Evolutionary conservation across 169 alveolate species (phyloP), one percentile per base, ranked within the genome.

Genomic region (Cyclospora cayetanensis): DNA sequence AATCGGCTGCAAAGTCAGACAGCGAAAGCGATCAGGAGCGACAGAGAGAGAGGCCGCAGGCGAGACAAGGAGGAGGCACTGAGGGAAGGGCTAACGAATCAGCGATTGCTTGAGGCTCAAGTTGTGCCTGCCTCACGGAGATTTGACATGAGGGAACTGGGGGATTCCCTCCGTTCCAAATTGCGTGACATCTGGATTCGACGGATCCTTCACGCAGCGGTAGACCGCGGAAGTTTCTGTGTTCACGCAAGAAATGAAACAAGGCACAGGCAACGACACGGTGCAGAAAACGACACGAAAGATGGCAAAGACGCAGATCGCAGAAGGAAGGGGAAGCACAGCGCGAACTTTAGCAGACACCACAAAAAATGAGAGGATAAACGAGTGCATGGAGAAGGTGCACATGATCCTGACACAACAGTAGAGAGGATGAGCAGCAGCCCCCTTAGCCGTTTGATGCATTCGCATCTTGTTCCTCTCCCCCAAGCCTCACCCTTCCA

Each of bases 181-280:
- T 0, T 4, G 4, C 2, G 86, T 43, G 20, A 1, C 4, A 5
- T 22, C 11, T 15, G 86, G 86, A 65, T 76, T 76, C 27, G 86
- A 7, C 43, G 86, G 43, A 42, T 76, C 86, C 35, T 41, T 34
- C 15, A 76, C 68, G 41, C 55, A 25, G 35, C 86, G 60, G 68
- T 76, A 76, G 22, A 76, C 65, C 31, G 86, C 66, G 20, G 86
- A 76, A 41, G 46, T 76, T 39, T 42, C 86, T 76, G 83, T 29
- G 18, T 15, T 15, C 9, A 4, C 0, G n/a, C n/a, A n/a, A n/a
- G n/a, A n/a, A n/a, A n/a, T n/a, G n/a, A n/a, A n/a, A n/a, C n/a
- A n/a, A n/a, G n/a, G n/a, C n/a, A n/a, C n/a, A n/a, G n/a, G n/a
- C n/a, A n/a, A n/a, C n/a, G n/a, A n/a, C n/a, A n/a, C n/a, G n/a